phyloP scores from a whole-genome alignment of 495 filamentous ascomycete genomes.

The Hamigera avellanea region DNA sequence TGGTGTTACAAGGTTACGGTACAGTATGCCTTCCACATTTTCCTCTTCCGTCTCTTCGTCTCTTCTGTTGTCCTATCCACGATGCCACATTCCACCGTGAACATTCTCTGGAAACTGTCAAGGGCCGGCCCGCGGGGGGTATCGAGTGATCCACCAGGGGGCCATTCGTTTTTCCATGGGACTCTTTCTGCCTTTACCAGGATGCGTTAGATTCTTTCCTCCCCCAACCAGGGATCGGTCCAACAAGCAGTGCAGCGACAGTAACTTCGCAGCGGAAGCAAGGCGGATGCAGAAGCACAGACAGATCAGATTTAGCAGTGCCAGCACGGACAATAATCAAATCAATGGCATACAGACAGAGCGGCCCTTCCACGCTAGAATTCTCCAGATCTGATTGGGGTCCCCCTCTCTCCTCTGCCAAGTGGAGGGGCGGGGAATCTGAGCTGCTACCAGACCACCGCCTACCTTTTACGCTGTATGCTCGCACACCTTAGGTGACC shows the following conservation, averaged over 20 bases:
- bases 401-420: no score
- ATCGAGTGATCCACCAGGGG: slow-evolving; percentile 7
- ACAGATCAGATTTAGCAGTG: slow-evolving; percentile 7
- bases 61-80: slow-evolving; percentile 2
- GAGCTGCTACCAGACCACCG: no score
- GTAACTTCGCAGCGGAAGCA: slow-evolving; percentile 6
- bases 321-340: no score
- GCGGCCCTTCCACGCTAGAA: no score
- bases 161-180: slow-evolving; percentile 1
- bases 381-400: no score
- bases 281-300: slow-evolving; percentile 10
- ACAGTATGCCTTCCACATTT: background rate
- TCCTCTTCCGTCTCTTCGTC: background rate
- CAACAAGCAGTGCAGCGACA: slow-evolving; percentile 1
- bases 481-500: no score
- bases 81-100: slow-evolving; percentile 1
- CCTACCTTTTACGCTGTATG: no score
- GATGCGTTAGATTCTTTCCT: no score
- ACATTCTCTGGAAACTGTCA: background rate
- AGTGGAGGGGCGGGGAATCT: no score
- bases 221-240: no score
- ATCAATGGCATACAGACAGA: no score
- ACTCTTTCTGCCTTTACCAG: background rate
- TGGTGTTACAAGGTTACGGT: no score
- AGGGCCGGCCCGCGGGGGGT: slow-evolving; percentile 14